These are phyloP conservation scores for Cordyceps cicadae DNA, from an alignment of 2,329 filamentous ascomycete species.

Conservation along the genomic window DNA sequence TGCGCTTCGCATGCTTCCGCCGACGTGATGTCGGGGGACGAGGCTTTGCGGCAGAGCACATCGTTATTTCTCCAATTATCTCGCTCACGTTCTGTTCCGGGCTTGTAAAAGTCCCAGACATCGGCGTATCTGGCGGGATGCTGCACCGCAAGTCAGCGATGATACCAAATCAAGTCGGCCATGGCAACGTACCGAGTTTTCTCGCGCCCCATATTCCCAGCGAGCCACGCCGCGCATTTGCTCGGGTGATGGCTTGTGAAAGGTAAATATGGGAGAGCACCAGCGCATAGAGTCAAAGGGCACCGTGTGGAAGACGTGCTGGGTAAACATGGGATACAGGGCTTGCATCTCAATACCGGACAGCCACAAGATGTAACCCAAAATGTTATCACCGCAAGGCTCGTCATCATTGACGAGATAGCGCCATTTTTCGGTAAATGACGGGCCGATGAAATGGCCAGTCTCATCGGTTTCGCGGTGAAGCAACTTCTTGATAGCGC, in stretches of 20 bases:
- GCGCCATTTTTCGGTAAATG: conserved; percentile 9
- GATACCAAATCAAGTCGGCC: background rate
- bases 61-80: conserved; percentile 13
- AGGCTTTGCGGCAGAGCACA: background rate
- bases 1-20: conserved; percentile 2
- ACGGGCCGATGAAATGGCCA: conserved; percentile 1
- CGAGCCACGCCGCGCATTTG: conserved; percentile 12
- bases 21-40: background rate
- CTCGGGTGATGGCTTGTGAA: conserved; percentile 11
- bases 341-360: conserved; percentile 12
- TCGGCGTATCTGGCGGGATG: conserved; percentile 6
- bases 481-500: conserved; percentile 13
- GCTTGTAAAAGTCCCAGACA: conserved; percentile 10
- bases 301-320: conserved; percentile 4
- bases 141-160: conserved; percentile 14
- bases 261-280: conserved; percentile 14
- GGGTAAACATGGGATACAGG: conserved; percentile 13
- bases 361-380: conserved; percentile 9
- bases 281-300: conserved; percentile 12
- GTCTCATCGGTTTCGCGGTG: background rate
- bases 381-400: conserved; percentile 13
- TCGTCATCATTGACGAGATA: conserved; percentile 8
- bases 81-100: background rate
- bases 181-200: background rate
- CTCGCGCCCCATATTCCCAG: conserved; percentile 13